Percentiles rank a stretch among this genome's conserved stretches.
phyloP scores from a whole-genome alignment of 2,329 filamentous ascomycete genomes.

The Intubia oerlemansii region DNA sequence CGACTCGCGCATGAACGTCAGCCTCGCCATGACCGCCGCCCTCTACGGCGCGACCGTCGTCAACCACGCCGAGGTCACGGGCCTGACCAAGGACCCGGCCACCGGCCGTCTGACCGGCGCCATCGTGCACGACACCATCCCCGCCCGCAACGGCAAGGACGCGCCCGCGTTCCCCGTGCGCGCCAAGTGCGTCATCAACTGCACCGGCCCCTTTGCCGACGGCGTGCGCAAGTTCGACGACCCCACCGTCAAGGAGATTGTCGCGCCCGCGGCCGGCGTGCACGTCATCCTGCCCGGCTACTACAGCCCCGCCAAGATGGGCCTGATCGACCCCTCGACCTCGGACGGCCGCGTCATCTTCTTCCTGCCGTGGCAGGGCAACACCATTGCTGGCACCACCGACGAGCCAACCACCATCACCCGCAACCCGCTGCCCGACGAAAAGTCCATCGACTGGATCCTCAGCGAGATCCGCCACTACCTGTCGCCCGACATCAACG shows the following conservation, averaged over 20 bases:
- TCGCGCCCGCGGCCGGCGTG: slow-evolving; percentile 59
- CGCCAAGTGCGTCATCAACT: slow-evolving; percentile 66
- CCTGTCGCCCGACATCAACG: slow-evolving; percentile 51
- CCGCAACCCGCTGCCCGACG: slow-evolving; percentile 47
- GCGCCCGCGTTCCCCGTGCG: slow-evolving; percentile 43
- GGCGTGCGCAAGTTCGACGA: slow-evolving; percentile 66
- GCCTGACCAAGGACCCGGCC: slow-evolving; percentile 49
- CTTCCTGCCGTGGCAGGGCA: slow-evolving; percentile 71
- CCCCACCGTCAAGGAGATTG: slow-evolving; percentile 45
- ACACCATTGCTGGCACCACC: slow-evolving; percentile 68
- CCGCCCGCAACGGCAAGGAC: slow-evolving; percentile 24
- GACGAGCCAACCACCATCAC: slow-evolving; percentile 51
- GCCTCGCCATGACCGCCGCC: slow-evolving; percentile 58
- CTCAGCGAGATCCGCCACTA: slow-evolving; percentile 58
- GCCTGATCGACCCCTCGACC: slow-evolving; percentile 58
- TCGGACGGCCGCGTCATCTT: slow-evolving; percentile 77
- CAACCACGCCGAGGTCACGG: slow-evolving; percentile 63
- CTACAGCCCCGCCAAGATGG: slow-evolving; percentile 61
- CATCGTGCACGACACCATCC: slow-evolving; percentile 37
- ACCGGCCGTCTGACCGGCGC: slow-evolving; percentile 50
- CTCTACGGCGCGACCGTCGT: slow-evolving; percentile 62
- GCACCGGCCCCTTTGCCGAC: slow-evolving; percentile 65
- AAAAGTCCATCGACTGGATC: slow-evolving; percentile 67
- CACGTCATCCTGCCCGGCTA: slow-evolving; percentile 68
- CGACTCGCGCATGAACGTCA: slow-evolving; percentile 73